Evolutionary conservation across 768 basidiomycete genomes (phyloP).

Genomic region (Termitomyces sp.): DNA sequence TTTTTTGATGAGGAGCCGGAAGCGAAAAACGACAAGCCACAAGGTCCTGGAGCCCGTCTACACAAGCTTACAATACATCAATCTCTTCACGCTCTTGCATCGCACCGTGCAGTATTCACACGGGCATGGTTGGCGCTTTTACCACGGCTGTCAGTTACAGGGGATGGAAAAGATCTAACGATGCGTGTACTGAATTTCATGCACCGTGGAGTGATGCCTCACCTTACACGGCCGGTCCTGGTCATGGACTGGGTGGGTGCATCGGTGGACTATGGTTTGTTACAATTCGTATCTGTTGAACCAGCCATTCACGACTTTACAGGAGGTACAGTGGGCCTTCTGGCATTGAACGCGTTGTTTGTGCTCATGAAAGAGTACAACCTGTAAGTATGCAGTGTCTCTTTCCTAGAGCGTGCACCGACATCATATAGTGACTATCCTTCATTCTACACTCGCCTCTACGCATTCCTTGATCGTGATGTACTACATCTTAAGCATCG

Average conservation of each 20-base stretch:
- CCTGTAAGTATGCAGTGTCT: conserved; percentile 49
- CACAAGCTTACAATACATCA: conserved; percentile 70
- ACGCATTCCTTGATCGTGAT: conserved; percentile 82
- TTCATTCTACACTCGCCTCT: conserved; percentile 88
- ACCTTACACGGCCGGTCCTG: conserved; percentile 68
- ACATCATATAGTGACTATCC: conserved; percentile 75
- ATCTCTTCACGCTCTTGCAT: conserved; percentile 67
- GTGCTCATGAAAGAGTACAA: conserved; percentile 90
- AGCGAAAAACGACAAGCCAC: conserved; percentile 23
- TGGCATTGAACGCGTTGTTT: conserved; percentile 90
- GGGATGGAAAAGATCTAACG: conserved; percentile 34
- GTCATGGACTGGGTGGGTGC: conserved; percentile 92
- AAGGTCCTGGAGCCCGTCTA: conserved; percentile 39
- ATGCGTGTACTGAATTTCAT: conserved; percentile 67
- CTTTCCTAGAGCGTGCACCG: not conserved
- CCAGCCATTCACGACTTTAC: not conserved
- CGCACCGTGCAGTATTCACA: conserved; percentile 79
- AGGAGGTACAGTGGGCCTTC: conserved; percentile 82
- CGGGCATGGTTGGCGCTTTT: conserved; percentile 74
- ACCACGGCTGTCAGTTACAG: conserved; percentile 45
- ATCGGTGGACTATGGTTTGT: conserved; percentile 75
- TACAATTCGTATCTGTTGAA: not conserved
- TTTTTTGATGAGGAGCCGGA: conserved; percentile 69
- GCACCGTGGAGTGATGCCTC: conserved; percentile 79
- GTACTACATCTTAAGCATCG: conserved; percentile 90